Conservation (phyloP, 2,329 filamentous ascomycete genomes). For the Fusarium floridanum region DNA sequence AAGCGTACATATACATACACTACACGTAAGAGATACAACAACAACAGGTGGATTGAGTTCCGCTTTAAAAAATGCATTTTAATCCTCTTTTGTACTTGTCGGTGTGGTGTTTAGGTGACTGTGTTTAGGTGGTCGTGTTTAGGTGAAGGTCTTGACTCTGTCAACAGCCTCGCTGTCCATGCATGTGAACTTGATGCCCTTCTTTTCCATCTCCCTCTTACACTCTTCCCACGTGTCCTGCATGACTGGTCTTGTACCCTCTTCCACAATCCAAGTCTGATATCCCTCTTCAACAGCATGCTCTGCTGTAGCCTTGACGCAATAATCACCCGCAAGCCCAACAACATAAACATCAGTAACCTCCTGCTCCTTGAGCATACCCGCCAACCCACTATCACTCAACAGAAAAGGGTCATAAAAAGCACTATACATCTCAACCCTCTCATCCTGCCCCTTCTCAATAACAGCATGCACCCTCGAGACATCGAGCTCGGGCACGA, state of each 20-base stretch:
- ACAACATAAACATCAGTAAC: constrained; percentile 88
- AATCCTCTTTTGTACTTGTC: constrained; percentile 10
- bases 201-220: constrained; percentile 65
- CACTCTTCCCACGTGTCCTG: constrained; percentile 67
- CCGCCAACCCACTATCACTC: constrained; percentile 73
- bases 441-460: constrained; percentile 80
- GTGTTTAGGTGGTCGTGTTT: constrained; percentile 24
- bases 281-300: constrained; percentile 85
- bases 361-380: constrained; percentile 64
- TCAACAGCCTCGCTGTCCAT: constrained; percentile 39
- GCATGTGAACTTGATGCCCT: constrained; percentile 73
- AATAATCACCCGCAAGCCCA: constrained; percentile 90
- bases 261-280: constrained; percentile 79
- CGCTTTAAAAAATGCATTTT: constrained; percentile 36
- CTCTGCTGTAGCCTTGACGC: constrained; percentile 84
- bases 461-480: constrained; percentile 73
- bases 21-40: constrained; percentile 28
- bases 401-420: constrained; percentile 85
- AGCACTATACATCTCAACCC: constrained; percentile 93
- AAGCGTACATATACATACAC: constrained; percentile 42
- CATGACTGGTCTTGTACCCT: constrained; percentile 82
- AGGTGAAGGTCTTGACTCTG: constrained; percentile 34
- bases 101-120: constrained; percentile 7
- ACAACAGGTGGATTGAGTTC: constrained; percentile 27
- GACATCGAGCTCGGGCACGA: constrained; percentile 78